phyloP scores from a whole-genome alignment of 495 filamentous ascomycete genomes.

The Penicillium riverlandense region DNA sequence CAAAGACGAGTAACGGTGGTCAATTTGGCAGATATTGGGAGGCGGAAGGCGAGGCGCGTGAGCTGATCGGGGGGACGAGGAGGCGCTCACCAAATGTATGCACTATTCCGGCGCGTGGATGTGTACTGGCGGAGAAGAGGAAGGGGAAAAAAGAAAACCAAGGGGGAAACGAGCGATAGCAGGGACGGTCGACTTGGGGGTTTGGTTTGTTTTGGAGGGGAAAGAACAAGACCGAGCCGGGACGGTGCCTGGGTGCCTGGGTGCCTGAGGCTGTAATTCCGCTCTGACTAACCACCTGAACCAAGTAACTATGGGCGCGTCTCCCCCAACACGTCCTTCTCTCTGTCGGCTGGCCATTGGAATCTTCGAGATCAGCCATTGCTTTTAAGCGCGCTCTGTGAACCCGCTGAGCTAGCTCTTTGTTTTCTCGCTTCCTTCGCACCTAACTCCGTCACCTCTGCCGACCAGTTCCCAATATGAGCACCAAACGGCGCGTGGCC shows the following conservation, averaged over 20 bases:
- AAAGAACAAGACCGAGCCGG: neutral
- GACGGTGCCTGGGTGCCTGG: neutral
- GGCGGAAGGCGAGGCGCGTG: too few species aligned
- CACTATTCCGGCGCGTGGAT: too few species aligned
- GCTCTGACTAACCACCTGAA: neutral
- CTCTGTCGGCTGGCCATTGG: too few species aligned
- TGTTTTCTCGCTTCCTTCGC: neutral
- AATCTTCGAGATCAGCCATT: too few species aligned
- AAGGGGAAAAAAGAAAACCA: too few species aligned
- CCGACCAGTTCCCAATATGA: constrained; percentile 37
- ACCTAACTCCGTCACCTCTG: neutral
- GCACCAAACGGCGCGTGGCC: constrained; percentile 59
- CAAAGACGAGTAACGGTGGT: neutral
- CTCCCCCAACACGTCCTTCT: constrained; percentile 5
- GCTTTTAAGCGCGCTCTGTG: too few species aligned
- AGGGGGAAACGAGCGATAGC: too few species aligned
- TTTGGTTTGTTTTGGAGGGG: neutral
- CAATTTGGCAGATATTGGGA: neutral
- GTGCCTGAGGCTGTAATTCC: neutral
- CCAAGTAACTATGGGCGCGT: neutral
- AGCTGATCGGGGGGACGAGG: too few species aligned
- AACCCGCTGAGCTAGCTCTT: constrained; percentile 8
- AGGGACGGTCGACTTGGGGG: too few species aligned
- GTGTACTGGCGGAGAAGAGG: too few species aligned
- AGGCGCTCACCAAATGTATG: too few species aligned